A percentile compares a stretch with the other conserved stretches of the same genome.
Conservation (phyloP, 257 asterid genomes). For the Ehretia macrophylla region DNA sequence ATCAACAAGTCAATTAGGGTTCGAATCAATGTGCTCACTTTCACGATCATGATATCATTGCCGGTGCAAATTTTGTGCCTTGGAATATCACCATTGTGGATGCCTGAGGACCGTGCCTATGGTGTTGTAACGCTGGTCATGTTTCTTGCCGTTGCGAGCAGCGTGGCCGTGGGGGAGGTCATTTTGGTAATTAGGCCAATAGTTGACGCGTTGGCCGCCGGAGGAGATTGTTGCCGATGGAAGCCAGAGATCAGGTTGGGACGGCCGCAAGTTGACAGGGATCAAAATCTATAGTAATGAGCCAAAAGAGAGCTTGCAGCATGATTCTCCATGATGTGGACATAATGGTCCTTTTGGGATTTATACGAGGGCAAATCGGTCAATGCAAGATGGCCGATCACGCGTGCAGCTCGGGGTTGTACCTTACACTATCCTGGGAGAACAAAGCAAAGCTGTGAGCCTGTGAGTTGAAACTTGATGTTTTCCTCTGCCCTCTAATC, state of each 20-base stretch:
- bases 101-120: slow-evolving; percentile 39
- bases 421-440: neutral
- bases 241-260: slow-evolving; percentile 4
- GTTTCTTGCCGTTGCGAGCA: slow-evolving; percentile 43
- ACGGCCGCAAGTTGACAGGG: slow-evolving; percentile 9
- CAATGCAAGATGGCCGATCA: neutral
- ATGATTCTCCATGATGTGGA: neutral
- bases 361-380: neutral
- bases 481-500: neutral
- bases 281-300: slow-evolving; percentile 7
- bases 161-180: slow-evolving; percentile 50
- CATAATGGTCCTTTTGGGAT: slow-evolving; percentile 4
- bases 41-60: slow-evolving; percentile 49
- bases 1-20: slow-evolving; percentile 60
- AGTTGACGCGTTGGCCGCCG: slow-evolving; percentile 52
- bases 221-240: slow-evolving; percentile 19
- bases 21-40: slow-evolving; percentile 47
- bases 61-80: slow-evolving; percentile 57
- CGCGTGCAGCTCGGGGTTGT: slow-evolving; percentile 1
- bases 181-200: slow-evolving; percentile 64
- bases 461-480: neutral
- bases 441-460: neutral
- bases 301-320: slow-evolving; percentile 8
- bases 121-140: slow-evolving; percentile 35
- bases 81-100: slow-evolving; percentile 45